These are phyloP conservation scores for Paramyrothecium sp. DNA, from an alignment of 2,329 filamentous ascomycete species.

Conservation along the genomic window DNA sequence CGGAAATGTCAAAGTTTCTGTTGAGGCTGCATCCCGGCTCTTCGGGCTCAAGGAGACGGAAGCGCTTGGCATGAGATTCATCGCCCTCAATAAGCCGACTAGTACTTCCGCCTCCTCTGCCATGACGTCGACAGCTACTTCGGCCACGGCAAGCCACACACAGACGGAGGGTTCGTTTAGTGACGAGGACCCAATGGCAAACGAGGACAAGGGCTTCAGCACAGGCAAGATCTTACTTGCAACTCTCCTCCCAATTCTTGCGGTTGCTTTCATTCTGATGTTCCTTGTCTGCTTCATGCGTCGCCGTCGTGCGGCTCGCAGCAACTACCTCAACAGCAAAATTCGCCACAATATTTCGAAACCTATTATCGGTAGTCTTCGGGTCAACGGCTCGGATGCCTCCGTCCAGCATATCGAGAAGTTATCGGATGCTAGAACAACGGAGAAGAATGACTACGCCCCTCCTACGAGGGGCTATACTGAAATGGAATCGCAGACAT, in stretches of 20 bases:
- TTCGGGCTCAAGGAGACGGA: conserved; percentile 34
- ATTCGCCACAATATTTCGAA: conserved; percentile 30
- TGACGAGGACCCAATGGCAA: conserved; percentile 8
- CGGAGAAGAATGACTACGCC: conserved; percentile 7
- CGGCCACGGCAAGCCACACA: conserved; percentile 19
- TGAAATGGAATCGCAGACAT: conserved; percentile 20
- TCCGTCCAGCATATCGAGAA: conserved; percentile 20
- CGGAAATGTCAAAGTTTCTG: conserved; percentile 27
- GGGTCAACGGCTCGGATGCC: conserved; percentile 20
- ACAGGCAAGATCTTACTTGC: conserved; percentile 39
- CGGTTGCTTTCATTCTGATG: conserved; percentile 29
- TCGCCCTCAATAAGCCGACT: conserved; percentile 21
- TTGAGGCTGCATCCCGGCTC: conserved; percentile 30
- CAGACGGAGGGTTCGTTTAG: conserved; percentile 17
- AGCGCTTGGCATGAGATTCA: conserved; percentile 33
- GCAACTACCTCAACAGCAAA: conserved; percentile 24
- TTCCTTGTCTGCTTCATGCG: conserved; percentile 30
- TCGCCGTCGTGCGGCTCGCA: conserved; percentile 25
- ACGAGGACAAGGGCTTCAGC: conserved; percentile 18
- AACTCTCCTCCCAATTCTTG: conserved; percentile 41
- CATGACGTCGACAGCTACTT: conserved; percentile 10
- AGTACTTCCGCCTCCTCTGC: conserved; percentile 12
- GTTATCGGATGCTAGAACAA: conserved; percentile 2
- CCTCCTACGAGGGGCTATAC: conserved; percentile 16
- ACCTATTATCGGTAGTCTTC: conserved; percentile 25